These are phyloP conservation scores for Mucor racemosus DNA, from an alignment of 371 early-diverging fungal species.

Conservation along the genomic window DNA sequence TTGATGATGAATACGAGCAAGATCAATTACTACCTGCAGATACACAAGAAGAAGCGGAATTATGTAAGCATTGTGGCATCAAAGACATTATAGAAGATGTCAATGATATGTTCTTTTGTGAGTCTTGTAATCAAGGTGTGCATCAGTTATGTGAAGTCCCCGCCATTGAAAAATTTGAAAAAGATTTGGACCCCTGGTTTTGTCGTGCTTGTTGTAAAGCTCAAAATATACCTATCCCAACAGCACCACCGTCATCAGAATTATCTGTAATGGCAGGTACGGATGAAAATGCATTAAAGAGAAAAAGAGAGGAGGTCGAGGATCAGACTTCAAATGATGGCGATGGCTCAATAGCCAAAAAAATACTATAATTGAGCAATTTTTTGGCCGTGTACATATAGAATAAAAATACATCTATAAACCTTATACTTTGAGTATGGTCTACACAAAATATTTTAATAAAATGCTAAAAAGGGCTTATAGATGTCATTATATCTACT, in stretches of 20 bases:
- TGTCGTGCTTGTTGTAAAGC: conserved; percentile 43
- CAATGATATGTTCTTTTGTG: conserved; percentile 55
- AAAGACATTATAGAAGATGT: conserved; percentile 36
- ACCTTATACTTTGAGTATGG: background rate
- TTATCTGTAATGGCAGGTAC: too few species aligned
- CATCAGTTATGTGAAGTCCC: conserved; percentile 55
- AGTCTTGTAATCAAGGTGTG: conserved; percentile 44
- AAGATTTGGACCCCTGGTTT: conserved; percentile 50
- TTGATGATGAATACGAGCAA: conserved; percentile 32
- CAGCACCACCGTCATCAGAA: background rate
- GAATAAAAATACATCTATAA: background rate
- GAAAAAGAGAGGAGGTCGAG: background rate
- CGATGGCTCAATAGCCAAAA: background rate
- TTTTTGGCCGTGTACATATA: background rate
- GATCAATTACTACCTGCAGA: conserved; percentile 5
- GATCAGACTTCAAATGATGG: background rate
- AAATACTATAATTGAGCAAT: background rate
- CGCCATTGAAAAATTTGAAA: conserved; percentile 41
- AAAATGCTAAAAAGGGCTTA: too few species aligned
- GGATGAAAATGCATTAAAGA: background rate
- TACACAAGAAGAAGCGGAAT: conserved; percentile 25
- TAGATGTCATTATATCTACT: too few species aligned
- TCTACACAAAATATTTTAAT: too few species aligned
- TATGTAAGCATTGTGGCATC: conserved; percentile 46
- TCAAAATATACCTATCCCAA: conserved; percentile 38